Evolutionary conservation across 2,329 filamentous ascomycete species (phyloP).

Genomic region (Parastagonospora nodorum): DNA sequence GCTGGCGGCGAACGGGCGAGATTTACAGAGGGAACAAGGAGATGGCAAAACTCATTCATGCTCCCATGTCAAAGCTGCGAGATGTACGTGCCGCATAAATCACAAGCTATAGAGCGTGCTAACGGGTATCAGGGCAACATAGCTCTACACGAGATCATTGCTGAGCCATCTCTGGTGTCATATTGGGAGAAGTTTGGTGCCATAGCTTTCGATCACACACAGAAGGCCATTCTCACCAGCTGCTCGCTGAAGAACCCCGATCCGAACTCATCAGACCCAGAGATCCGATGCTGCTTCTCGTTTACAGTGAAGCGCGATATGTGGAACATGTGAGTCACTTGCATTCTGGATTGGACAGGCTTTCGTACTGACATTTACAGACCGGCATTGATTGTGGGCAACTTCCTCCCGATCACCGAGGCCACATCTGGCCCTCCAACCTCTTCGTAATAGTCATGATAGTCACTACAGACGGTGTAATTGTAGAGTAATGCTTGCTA

Average conservation of each 20-base stretch:
- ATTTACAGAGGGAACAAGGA: slow-evolving; percentile 98
- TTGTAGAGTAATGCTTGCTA: background rate
- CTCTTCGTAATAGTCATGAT: slow-evolving; percentile 6
- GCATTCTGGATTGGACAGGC: too few relatives aligned
- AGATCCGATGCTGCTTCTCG: slow-evolving; percentile 93
- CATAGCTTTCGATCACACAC: slow-evolving; percentile 91
- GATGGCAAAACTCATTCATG: slow-evolving; percentile 95
- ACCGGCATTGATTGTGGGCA: slow-evolving; percentile 92
- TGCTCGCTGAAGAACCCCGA: slow-evolving; percentile 82
- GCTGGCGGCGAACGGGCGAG: slow-evolving; percentile 94
- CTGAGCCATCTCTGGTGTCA: slow-evolving; percentile 90
- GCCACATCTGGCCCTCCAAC: slow-evolving; percentile 28
- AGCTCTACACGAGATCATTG: slow-evolving; percentile 92
- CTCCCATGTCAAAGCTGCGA: slow-evolving; percentile 86
- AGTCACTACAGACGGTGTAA: background rate
- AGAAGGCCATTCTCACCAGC: slow-evolving; percentile 93
- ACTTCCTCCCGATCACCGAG: slow-evolving; percentile 87
- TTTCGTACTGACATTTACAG: slow-evolving; percentile 50
- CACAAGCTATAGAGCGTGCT: slow-evolving; percentile 3
- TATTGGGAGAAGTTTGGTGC: slow-evolving; percentile 99
- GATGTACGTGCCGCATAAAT: slow-evolving; percentile 67
- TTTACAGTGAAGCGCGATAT: slow-evolving; percentile 95
- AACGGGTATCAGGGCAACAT: slow-evolving; percentile 75
- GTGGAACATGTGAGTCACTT: slow-evolving; percentile 82
- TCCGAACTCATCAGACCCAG: slow-evolving; percentile 66